Conservation (phyloP, 768 basidiomycete species). For the Atractiella rhizophila region DNA sequence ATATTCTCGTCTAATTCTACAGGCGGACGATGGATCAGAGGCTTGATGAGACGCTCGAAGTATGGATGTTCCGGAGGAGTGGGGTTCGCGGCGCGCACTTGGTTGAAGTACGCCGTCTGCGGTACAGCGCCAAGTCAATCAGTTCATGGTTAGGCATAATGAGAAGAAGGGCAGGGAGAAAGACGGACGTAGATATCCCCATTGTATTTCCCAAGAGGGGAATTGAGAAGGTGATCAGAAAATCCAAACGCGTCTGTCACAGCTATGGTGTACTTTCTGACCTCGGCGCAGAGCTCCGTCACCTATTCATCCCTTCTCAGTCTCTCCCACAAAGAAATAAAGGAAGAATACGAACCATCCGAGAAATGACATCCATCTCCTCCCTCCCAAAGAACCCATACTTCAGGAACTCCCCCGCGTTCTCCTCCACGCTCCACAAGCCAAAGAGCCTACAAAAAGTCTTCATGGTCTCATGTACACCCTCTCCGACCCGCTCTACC, state of each 20-base stretch:
- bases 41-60: conserved; percentile 26
- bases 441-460: conserved; percentile 23
- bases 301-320: conserved; percentile 3
- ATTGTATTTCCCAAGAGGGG: conserved; percentile 25
- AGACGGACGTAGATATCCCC: conserved; percentile 25
- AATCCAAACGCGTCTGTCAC: conserved; percentile 18
- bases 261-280: conserved; percentile 16
- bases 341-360: background rate
- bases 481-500: conserved; percentile 17
- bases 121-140: too few species aligned
- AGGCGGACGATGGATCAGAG: conserved; percentile 23
- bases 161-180: too few species aligned
- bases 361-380: conserved; percentile 16
- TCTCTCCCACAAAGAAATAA: too few species aligned
- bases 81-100: conserved; percentile 24
- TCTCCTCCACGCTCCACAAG: conserved; percentile 25
- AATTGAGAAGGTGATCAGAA: conserved; percentile 22
- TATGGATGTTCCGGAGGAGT: conserved; percentile 24
- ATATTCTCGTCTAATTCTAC: conserved; percentile 20
- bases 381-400: conserved; percentile 16
- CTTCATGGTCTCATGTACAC: conserved; percentile 18
- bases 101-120: conserved; percentile 25
- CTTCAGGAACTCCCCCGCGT: conserved; percentile 25
- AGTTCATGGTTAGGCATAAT: too few species aligned
- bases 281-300: conserved; percentile 15